These are phyloP conservation scores for Porpolomopsis calyptriformis DNA, from an alignment of 768 basidiomycete species.

Conservation along the genomic window DNA sequence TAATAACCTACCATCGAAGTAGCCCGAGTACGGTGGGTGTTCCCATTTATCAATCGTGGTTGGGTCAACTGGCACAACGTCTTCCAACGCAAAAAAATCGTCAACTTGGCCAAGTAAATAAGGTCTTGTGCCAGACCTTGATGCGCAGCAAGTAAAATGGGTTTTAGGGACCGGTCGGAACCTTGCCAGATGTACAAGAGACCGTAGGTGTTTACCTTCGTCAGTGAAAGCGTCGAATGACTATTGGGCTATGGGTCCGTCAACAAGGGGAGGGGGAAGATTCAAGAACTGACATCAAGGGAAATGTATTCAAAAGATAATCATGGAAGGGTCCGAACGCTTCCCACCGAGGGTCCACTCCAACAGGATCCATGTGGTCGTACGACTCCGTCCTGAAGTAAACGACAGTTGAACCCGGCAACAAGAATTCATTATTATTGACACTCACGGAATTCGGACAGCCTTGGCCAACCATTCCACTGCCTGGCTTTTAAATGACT, in stretches of 20 bases:
- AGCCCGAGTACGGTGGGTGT: slow-evolving; percentile 49
- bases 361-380: slow-evolving; percentile 38
- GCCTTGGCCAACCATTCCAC: slow-evolving; percentile 41
- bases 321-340: slow-evolving; percentile 43
- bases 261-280: background rate
- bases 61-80: slow-evolving; percentile 54
- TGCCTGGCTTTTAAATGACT: slow-evolving; percentile 30
- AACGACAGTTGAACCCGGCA: background rate
- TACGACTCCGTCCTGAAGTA: slow-evolving; percentile 42
- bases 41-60: slow-evolving; percentile 39
- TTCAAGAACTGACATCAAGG: slow-evolving; percentile 45
- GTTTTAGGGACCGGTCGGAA: slow-evolving; percentile 49
- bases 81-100: slow-evolving; percentile 18
- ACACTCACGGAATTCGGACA: slow-evolving; percentile 33
- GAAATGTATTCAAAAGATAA: slow-evolving; percentile 43
- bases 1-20: slow-evolving; percentile 36
- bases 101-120: background rate
- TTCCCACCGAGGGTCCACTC: slow-evolving; percentile 44
- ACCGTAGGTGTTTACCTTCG: slow-evolving; percentile 68
- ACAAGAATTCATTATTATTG: background rate
- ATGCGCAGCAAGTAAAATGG: slow-evolving; percentile 57
- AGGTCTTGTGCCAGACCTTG: too few relatives aligned
- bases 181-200: slow-evolving; percentile 70
- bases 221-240: slow-evolving; percentile 46
- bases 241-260: slow-evolving; percentile 23